Evolutionary conservation across 805 yeast species (phyloP), one percentile per base, ranked within the genome.

Genomic region (Vanderwaltozyma polyspora): DNA sequence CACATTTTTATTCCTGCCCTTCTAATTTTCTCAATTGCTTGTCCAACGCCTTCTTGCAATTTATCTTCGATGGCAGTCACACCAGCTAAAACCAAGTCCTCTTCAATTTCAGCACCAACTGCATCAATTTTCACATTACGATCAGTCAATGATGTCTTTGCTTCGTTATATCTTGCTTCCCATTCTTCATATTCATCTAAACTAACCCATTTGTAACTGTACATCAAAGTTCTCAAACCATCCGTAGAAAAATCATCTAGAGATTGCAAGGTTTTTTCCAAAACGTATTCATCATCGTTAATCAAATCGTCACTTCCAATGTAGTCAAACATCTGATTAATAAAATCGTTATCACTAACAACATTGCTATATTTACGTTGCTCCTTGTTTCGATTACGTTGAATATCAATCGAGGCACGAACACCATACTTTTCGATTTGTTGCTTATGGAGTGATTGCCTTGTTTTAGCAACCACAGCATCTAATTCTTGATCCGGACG

Each of bases 51-150:
- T 17, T 78, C 80, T 60, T 91, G 99, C 26, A 91, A 66, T 52
- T 89, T 91, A 53, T 91, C 99, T 54, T 91, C 99, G 41, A 91
- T 91, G 0, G 97, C 98, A 4, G 96, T 86, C 3, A 94, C 95
- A 5, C 98, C 99, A 7, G 79, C 55, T 6, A 91, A 60, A 36
- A 69, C 76, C 25, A 89, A 62, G n/a, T 69, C 67, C 9, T 55
- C 59, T 57, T 91, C 99, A 36, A 91, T 63, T 32, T 64, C 54
- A 31, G 70, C 80, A 15, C 96, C 97, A 3, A 76, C 73, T 19
- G 61, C 63, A 42, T 82, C 94, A 28, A 87, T 73, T 44, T 74
- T 66, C 30, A 63, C 58, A 4, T 76, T 66, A 32, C 98, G 72
- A 44, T 85, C 71, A 1, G 60, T 67, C 29, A 89, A 59, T 1